Conservation (phyloP, 1,284 basidiomycete species). For the Ustilago vetiveriae region DNA sequence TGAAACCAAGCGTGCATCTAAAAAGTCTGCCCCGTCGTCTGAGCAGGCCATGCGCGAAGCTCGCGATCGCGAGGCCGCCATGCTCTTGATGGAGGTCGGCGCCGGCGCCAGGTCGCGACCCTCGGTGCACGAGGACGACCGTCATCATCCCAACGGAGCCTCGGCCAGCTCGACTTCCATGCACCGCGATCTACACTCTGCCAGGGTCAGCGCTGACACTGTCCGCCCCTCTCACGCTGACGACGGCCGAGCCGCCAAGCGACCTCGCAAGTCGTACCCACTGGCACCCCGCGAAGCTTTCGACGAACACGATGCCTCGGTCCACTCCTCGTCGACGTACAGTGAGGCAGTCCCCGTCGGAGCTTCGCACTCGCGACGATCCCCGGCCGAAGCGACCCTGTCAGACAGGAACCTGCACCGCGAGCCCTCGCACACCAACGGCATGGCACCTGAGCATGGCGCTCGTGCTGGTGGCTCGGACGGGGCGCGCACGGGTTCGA, state of each 20-base stretch:
- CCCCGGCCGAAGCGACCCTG: slow-evolving; percentile 15
- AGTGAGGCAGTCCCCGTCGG: neutral
- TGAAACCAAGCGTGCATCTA: slow-evolving; percentile 27
- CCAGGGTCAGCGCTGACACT: slow-evolving; percentile 10
- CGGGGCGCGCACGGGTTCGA: slow-evolving; percentile 7
- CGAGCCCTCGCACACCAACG: slow-evolving; percentile 9
- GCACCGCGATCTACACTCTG: slow-evolving; percentile 31
- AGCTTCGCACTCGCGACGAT: slow-evolving; percentile 12
- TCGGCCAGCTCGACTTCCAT: slow-evolving; percentile 22
- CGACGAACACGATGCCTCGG: slow-evolving; percentile 18
- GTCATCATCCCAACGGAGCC: slow-evolving; percentile 5
- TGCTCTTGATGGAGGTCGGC: slow-evolving; percentile 64
- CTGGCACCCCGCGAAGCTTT: slow-evolving; percentile 23
- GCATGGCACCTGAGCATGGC: slow-evolving; percentile 24
- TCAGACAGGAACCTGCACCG: slow-evolving; percentile 14
- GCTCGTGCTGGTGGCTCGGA: slow-evolving; percentile 12
- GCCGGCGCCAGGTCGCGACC: slow-evolving; percentile 28
- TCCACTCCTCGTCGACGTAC: slow-evolving; percentile 1
- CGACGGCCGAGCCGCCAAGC: slow-evolving; percentile 24
- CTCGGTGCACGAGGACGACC: slow-evolving; percentile 32
- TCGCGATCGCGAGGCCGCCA: slow-evolving; percentile 63
- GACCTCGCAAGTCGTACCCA: slow-evolving; percentile 36
- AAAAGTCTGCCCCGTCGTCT: slow-evolving; percentile 25
- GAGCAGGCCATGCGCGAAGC: slow-evolving; percentile 51
- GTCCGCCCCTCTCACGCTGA: slow-evolving; percentile 14